phyloP scores from a whole-genome alignment of 2,329 filamentous ascomycete genomes.

The Verticillium zaregamsianum region DNA sequence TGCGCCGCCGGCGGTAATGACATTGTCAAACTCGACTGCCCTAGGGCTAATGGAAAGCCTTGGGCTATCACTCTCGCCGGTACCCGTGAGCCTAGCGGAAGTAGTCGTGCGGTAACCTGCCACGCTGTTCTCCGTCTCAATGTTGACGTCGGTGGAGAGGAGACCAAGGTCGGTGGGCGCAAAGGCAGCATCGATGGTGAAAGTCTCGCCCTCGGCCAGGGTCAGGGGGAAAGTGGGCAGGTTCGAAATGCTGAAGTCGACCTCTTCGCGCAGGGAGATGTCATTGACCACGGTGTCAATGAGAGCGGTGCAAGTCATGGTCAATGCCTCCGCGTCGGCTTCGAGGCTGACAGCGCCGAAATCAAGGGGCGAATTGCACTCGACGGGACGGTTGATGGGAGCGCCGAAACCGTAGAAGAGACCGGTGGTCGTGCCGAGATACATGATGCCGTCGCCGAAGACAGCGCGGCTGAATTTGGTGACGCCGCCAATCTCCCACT shows the following conservation, averaged over 20 bases:
- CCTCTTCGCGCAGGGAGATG: constrained; percentile 26
- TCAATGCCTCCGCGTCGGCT: constrained; percentile 16
- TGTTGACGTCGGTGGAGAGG: constrained; percentile 39
- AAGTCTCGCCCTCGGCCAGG: constrained; percentile 28
- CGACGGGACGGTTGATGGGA: constrained; percentile 47
- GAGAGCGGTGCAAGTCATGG: constrained; percentile 44
- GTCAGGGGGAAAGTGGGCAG: constrained; percentile 24
- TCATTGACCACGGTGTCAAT: constrained; percentile 36
- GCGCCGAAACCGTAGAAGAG: constrained; percentile 52
- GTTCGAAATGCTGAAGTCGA: constrained; percentile 31
- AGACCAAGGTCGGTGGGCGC: constrained; percentile 41
- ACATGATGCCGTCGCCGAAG: constrained; percentile 52
- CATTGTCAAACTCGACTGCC: constrained; percentile 42
- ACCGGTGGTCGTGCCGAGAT: constrained; percentile 47
- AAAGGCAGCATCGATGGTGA: constrained; percentile 41
- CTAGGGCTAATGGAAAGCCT: constrained; percentile 44
- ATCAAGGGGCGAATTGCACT: constrained; percentile 44
- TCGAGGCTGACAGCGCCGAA: constrained; percentile 41
- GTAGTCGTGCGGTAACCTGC: constrained; percentile 42
- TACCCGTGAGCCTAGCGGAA: constrained; percentile 43
- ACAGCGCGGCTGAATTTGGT: constrained; percentile 55
- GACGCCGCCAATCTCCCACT: constrained; percentile 45
- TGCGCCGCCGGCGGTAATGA: constrained; percentile 37
- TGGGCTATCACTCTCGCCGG: constrained; percentile 39
- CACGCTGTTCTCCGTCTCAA: constrained; percentile 42